phyloP scores from a whole-genome alignment of 2,329 filamentous ascomycete genomes.

The Clonostachys chloroleuca region DNA sequence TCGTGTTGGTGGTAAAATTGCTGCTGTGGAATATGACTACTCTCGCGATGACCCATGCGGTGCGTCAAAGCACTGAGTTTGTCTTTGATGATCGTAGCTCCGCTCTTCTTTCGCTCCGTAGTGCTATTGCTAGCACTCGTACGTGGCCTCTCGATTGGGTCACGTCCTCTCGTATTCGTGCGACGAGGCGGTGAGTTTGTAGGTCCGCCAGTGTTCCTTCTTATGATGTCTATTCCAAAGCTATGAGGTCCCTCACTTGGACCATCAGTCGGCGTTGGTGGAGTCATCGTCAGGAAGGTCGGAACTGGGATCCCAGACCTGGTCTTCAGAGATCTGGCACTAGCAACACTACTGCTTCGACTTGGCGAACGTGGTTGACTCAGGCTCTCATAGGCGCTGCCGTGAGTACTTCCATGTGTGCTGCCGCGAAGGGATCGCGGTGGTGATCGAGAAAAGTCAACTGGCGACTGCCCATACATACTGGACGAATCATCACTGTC shows the following conservation, averaged over 20 bases:
- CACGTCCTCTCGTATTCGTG: conserved; percentile 3
- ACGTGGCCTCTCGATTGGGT: conserved; percentile 6
- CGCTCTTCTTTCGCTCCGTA: conserved; percentile 17
- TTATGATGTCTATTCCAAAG: conserved; percentile 20
- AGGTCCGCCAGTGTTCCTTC: conserved; percentile 22
- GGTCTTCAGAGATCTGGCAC: conserved; percentile 32
- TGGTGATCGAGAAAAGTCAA: conserved; percentile 56
- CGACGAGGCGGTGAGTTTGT: neutral
- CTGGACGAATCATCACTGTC: conserved; percentile 55
- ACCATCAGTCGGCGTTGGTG: conserved; percentile 33
- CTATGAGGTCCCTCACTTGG: conserved; percentile 5
- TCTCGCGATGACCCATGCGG: conserved; percentile 16
- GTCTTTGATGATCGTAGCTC: conserved; percentile 23
- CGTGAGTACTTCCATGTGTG: conserved; percentile 41
- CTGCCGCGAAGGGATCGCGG: conserved; percentile 46
- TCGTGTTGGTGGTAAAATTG: too few species aligned
- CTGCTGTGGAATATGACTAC: neutral
- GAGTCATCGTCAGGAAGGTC: conserved; percentile 45
- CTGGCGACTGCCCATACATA: conserved; percentile 44
- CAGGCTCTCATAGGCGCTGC: conserved; percentile 40
- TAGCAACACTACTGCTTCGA: conserved; percentile 48
- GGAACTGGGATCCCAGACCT: conserved; percentile 25
- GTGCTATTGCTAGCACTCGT: conserved; percentile 24
- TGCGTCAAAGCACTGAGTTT: conserved; percentile 26
- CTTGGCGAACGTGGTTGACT: conserved; percentile 38